These are phyloP conservation scores for Pelargonium citronellum DNA, from an alignment of 441 rosid species.

Conservation along the genomic window DNA sequence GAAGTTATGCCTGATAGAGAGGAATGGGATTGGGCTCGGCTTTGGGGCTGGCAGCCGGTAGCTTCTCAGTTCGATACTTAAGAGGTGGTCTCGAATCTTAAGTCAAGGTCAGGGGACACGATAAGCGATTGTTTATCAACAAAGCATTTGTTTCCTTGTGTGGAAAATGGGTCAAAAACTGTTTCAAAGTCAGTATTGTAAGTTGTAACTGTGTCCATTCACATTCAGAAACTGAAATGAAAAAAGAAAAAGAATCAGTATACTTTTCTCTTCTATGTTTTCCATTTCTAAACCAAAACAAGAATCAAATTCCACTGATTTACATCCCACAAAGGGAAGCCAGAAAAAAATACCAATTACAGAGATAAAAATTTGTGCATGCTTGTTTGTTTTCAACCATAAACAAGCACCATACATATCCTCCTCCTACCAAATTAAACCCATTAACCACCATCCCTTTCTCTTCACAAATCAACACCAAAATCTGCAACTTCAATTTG, in stretches of 20 bases:
- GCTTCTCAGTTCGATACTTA: no score
- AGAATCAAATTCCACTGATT: neutral
- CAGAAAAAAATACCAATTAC: neutral
- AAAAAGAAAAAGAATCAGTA: neutral
- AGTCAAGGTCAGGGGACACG: no score
- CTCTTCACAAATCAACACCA: neutral
- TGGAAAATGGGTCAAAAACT: no score
- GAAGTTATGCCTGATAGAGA: no score
- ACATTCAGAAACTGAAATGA: neutral
- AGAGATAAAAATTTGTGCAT: neutral
- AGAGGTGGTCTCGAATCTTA: no score
- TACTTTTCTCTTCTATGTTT: neutral
- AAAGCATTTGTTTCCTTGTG: no score
- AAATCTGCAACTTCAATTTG: neutral
- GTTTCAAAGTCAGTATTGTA: no score
- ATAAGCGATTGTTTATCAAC: no score
- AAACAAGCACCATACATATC: neutral
- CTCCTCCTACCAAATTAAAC: neutral
- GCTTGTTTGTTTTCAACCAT: constrained; percentile 1
- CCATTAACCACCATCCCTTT: neutral
- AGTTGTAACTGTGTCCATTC: neutral
- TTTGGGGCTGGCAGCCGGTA: no score
- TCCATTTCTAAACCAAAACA: neutral
- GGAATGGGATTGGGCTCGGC: no score
- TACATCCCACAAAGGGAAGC: neutral